These are phyloP conservation scores for Sutorius australiensis DNA, from an alignment of 768 basidiomycete genomes.

Conservation along the genomic window DNA sequence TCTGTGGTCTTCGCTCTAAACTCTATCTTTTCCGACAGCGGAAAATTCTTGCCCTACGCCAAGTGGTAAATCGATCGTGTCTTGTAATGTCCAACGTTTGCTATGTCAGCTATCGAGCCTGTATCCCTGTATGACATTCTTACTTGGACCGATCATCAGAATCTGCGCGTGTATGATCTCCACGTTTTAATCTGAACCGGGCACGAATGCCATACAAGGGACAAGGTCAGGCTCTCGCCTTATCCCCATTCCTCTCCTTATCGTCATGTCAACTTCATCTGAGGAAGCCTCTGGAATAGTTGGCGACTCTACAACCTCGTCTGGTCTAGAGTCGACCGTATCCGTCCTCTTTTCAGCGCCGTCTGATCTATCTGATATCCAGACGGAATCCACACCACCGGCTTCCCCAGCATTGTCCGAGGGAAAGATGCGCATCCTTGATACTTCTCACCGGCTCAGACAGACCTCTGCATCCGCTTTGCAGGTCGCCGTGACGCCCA, in stretches of 20 bases:
- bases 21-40: slow-evolving; percentile 39
- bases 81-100: slow-evolving; percentile 1
- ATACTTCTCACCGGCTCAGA: slow-evolving; percentile 12
- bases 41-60: slow-evolving; percentile 73
- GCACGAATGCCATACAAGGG: neutral
- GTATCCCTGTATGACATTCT: slow-evolving; percentile 1
- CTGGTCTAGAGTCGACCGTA: slow-evolving; percentile 9
- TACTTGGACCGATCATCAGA: slow-evolving; percentile 2
- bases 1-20: neutral
- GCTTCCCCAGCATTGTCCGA: slow-evolving; percentile 16
- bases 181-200: slow-evolving; percentile 15
- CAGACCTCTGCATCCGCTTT: neutral
- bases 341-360: slow-evolving; percentile 8
- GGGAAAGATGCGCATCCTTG: slow-evolving; percentile 5
- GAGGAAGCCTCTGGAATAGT: slow-evolving; percentile 7
- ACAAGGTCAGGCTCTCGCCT: slow-evolving; percentile 3
- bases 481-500: neutral
- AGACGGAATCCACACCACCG: slow-evolving; percentile 20
- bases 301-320: slow-evolving; percentile 2
- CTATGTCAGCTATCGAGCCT: neutral
- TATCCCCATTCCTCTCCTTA: neutral
- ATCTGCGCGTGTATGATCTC: neutral
- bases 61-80: slow-evolving; percentile 47
- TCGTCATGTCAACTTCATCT: slow-evolving; percentile 8
- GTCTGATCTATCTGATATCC: slow-evolving; percentile 14